Base-by-base conservation (phyloP, 441 rosid species). In the Euphorbia corollata region DNA sequence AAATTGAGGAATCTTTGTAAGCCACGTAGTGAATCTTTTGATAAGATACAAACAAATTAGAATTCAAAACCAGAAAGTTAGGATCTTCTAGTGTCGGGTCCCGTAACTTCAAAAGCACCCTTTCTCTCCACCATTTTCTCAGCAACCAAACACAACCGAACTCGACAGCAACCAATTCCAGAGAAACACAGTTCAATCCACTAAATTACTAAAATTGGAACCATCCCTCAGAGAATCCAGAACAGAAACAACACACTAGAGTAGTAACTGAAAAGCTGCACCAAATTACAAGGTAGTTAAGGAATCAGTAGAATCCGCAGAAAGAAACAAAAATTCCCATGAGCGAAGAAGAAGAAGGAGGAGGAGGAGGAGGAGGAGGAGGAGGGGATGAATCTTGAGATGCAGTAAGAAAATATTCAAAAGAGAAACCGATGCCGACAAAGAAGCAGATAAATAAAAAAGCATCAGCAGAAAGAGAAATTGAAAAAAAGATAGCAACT, bases 391-490 rank as follows among this genome's bases (percentile, higher is more conserved):
- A 67, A 67, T 61, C 59, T 36, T n/a, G 27, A 20, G 10, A 12
- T 39, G 15, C 4, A 54, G 71, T 61, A 61, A 45, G 59, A 30
- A 71, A 75, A 63, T 83, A 79, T 76, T 81, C 84, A 83, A 85
- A 73, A 68, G 78, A 73, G 73, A 77, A 79, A 63, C 71, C 61
- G 73, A 78, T 77, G 83, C 86, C 81, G 82, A 83, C 82, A 83
- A 66, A 77, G 73, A 71, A 81, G 80, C 82, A 78, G 84, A 79
- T 27, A 27, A 75, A 79, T 74, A 78, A 75, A 72, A 64, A 64
- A 71, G 41, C 70, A 65, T 50, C 70, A 67, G 54, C 51, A 75
- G 64, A 75, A 41, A 72, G 56, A 69, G 45, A 63, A 48, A 65
- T 38, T 23, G 48, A 62, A 51, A 27, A 39, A 58, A 67, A 58